Evolutionary conservation across 768 basidiomycete genomes (phyloP), one percentile per base, ranked within the genome.

Genomic region (Lactarius quietus): DNA sequence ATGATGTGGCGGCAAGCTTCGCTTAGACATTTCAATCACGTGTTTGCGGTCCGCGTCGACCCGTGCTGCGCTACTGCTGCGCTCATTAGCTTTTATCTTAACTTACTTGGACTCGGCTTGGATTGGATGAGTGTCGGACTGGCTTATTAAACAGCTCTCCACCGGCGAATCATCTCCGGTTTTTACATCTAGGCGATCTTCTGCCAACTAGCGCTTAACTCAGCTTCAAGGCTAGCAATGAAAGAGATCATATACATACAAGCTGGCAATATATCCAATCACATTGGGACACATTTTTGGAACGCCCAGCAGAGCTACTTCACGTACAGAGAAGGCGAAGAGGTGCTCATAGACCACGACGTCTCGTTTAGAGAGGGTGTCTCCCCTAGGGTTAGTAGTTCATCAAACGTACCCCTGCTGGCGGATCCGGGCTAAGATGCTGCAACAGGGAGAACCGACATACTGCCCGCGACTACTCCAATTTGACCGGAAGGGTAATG

Each of bases 201-300:
- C 20, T 28, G 18, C 41, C 39, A 12, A 43, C 41, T 17, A 61
- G 31, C 51, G 26, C 35, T 18, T 3, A 15, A 33, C 56, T 57
- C 10, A 20, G 31, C 29, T 31, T 26, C 28, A 26, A 31, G 35
- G 35, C 23, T 23, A 53, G 61, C 41, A 63, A 92, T 92, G 90
- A 85, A 82, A 71, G 90, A 93, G 72, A 90, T 92, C 66, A 74
- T 93, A 64, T 87, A 93, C 73, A 78, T 93, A 58, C 90, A 92
- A 74, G 88, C 88, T 0, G 90, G 90, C 62, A 73, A 78, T 38
- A 71, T 83, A 52, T 81, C 90, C 23, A 92, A 92, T 71, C 85
- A 86, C 71, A 75, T 82, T 23, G 89, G 89, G 54, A 84, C 89
- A 0, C 90, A 92, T 70, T 92, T 90, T 70, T 93, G 89, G 89